These are phyloP conservation scores for Pichia scutulata DNA, from an alignment of 805 yeast species.

Conservation along the genomic window DNA sequence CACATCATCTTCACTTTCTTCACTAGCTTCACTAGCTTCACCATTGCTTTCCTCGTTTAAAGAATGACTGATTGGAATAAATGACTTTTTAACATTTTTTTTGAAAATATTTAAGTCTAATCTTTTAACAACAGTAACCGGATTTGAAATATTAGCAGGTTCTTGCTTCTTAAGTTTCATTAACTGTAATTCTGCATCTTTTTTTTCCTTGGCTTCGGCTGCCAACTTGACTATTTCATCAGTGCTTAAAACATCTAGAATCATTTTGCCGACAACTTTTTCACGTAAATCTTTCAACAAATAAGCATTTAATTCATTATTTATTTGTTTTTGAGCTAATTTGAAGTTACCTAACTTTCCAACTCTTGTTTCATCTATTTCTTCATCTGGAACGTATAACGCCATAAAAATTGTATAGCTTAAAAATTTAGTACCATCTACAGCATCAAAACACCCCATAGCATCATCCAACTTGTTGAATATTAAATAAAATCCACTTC, in stretches of 20 bases:
- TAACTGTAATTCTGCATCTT: constrained; percentile 11
- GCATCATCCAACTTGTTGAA: constrained; percentile 57
- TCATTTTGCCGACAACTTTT: constrained; percentile 60
- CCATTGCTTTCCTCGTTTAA: constrained; percentile 29
- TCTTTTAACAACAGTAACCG: constrained; percentile 7
- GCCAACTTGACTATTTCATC: constrained; percentile 32
- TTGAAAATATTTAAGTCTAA: constrained; percentile 10
- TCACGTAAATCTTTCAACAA: constrained; percentile 67
- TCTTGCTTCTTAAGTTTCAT: constrained; percentile 8
- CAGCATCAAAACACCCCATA: constrained; percentile 47
- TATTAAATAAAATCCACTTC: constrained; percentile 61
- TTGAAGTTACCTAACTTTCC: constrained; percentile 34
- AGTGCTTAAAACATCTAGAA: constrained; percentile 53
- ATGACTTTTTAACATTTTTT: constrained; percentile 2
- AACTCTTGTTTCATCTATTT: constrained; percentile 22
- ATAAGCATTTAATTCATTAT: constrained; percentile 57
- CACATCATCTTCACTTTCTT: not conserved
- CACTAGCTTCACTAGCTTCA: not conserved
- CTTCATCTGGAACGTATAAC: constrained; percentile 41
- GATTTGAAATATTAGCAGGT: not conserved
- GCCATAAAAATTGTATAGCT: constrained; percentile 52
- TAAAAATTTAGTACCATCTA: constrained; percentile 48
- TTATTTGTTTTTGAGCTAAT: constrained; percentile 50
- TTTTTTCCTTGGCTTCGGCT: constrained; percentile 16
- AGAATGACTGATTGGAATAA: constrained; percentile 45